phyloP scores from a whole-genome alignment of 139 green algal species.

The Chlorella sorokiniana region DNA sequence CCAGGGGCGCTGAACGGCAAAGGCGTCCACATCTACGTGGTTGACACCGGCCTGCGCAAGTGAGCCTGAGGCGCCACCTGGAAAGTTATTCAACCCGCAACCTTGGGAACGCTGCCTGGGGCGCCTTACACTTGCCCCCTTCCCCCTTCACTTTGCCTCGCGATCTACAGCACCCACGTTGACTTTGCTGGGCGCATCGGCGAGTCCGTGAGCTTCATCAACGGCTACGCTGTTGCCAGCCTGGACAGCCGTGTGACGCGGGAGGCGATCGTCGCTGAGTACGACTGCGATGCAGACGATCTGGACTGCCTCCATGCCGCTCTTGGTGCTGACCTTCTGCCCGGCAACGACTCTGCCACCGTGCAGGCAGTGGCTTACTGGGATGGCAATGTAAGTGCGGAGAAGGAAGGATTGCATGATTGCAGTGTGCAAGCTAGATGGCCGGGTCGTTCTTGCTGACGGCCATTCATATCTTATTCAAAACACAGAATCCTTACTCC shows the following conservation, averaged over 20 bases:
- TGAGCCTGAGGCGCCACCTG: too few species aligned
- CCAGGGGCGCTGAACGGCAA: conserved; percentile 46
- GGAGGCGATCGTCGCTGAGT: background rate
- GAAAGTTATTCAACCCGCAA: too few species aligned
- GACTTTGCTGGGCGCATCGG: conserved; percentile 49
- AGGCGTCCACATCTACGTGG: conserved; percentile 54
- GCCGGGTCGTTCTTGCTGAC: background rate
- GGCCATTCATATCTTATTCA: background rate
- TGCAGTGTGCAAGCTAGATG: background rate
- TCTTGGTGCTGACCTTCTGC: background rate
- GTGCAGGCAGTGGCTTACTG: background rate
- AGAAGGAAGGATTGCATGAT: background rate
- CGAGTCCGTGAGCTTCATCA: conserved; percentile 26
- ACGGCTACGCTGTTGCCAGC: conserved; percentile 14
- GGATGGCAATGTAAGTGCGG: conserved; percentile 8
- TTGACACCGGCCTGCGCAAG: conserved; percentile 63
- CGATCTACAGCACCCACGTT: conserved; percentile 33
- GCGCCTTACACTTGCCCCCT: background rate
- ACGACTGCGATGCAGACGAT: background rate
- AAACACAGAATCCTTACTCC: background rate
- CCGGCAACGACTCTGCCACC: background rate
- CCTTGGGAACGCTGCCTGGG: background rate
- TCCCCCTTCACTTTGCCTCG: background rate
- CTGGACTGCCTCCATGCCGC: conserved; percentile 1
- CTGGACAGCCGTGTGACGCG: background rate